A percentile compares a stretch with the other conserved stretches of the same genome.
These are phyloP conservation scores for Chlorella sp. DNA, from an alignment of 139 green algal species.

Conservation along the genomic window DNA sequence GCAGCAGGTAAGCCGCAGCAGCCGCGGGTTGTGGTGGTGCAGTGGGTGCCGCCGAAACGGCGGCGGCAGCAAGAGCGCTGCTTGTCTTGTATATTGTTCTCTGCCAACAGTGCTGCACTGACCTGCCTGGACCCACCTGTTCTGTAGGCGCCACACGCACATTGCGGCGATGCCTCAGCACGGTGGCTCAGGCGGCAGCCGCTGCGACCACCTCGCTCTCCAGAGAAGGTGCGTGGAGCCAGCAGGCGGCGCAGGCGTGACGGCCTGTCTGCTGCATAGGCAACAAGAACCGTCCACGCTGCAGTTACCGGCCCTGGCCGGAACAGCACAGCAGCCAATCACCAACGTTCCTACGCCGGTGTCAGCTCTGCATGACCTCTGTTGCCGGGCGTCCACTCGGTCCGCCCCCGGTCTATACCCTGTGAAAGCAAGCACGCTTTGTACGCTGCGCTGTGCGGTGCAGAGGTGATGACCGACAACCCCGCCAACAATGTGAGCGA, in stretches of 20 bases:
- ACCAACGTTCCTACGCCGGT: no score
- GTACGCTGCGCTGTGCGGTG: no score
- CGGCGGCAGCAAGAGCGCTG: neutral
- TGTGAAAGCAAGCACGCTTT: no score
- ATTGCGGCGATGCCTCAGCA: neutral
- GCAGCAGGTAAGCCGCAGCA: neutral
- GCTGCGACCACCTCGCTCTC: neutral
- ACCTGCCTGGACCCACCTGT: neutral
- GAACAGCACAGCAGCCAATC: no score
- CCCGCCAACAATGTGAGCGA: conserved; percentile 97
- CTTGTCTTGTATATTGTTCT: neutral
- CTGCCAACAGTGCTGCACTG: no score
- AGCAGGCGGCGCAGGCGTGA: neutral
- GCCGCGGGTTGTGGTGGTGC: neutral
- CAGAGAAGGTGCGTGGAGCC: conserved; percentile 6
- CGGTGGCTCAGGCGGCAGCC: conserved; percentile 14
- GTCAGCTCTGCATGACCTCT: neutral
- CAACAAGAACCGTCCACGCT: neutral
- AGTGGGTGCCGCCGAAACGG: neutral
- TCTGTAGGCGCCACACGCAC: neutral
- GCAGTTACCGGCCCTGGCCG: neutral
- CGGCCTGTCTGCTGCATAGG: neutral
- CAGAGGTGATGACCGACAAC: conserved; percentile 82
- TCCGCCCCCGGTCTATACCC: no score
- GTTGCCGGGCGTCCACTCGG: neutral